Conservation (phyloP, 179 eudicot species). For the Beta corolliflora region DNA sequence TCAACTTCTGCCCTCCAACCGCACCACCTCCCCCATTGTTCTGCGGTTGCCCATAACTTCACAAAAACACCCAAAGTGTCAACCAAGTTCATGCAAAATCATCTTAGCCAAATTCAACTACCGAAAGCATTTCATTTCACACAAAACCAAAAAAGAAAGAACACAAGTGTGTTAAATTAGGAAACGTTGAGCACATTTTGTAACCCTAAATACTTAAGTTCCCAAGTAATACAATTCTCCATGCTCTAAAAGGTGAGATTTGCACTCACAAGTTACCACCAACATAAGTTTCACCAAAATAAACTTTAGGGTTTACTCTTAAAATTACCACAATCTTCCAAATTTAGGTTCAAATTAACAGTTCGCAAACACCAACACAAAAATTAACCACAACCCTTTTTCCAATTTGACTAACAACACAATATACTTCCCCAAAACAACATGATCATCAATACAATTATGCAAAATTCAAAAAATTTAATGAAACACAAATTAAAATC, state of each 20-base stretch:
- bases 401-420: slow-evolving; percentile 14
- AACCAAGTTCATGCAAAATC: slow-evolving; percentile 27
- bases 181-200: background rate
- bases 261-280: background rate
- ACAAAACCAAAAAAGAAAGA: slow-evolving; percentile 7
- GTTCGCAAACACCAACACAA: background rate
- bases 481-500: background rate
- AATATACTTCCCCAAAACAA: background rate
- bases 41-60: slow-evolving; percentile 47
- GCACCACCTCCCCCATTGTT: slow-evolving; percentile 36
- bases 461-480: too few relatives aligned
- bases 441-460: slow-evolving; percentile 27
- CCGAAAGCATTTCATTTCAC: slow-evolving; percentile 17
- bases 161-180: background rate
- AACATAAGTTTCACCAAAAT: background rate
- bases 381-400: slow-evolving; percentile 18
- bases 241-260: slow-evolving; percentile 4
- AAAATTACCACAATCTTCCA: slow-evolving; percentile 2
- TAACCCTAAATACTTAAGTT: slow-evolving; percentile 12
- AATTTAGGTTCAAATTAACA: slow-evolving; percentile 13
- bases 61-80: slow-evolving; percentile 22
- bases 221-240: background rate
- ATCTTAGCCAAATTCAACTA: slow-evolving; percentile 4
- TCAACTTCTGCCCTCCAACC: slow-evolving; percentile 61
- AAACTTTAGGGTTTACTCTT: slow-evolving; percentile 8